Conservation (phyloP, 768 basidiomycete genomes). For the Lactarius indigo region DNA sequence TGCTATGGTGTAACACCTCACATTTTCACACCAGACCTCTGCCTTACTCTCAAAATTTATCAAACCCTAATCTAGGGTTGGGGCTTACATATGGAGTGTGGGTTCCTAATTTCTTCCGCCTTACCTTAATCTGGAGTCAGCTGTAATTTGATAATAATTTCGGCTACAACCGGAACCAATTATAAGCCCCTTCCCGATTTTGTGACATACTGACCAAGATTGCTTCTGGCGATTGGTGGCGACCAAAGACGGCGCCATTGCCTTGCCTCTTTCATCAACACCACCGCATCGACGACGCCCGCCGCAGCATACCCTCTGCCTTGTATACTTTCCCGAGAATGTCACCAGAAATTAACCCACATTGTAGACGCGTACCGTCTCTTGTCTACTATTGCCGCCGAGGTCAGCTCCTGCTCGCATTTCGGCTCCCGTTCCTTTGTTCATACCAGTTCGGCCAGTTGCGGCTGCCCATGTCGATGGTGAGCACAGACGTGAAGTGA, state of each 20-base stretch:
- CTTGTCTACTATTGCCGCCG: constrained; percentile 71
- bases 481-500: constrained; percentile 33
- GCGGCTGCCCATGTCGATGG: constrained; percentile 59
- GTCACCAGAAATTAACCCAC: constrained; percentile 34
- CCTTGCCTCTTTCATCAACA: background rate
- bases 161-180: too few relatives aligned
- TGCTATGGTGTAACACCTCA: too few relatives aligned
- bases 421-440: constrained; percentile 12
- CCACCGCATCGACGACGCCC: constrained; percentile 3
- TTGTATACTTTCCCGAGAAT: constrained; percentile 31
- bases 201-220: background rate
- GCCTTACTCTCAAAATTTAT: too few relatives aligned
- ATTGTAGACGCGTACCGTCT: constrained; percentile 48
- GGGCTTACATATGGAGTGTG: too few relatives aligned
- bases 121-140: too few relatives aligned
- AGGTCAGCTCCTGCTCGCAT: constrained; percentile 41
- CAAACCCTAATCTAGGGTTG: too few relatives aligned
- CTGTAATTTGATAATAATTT: too few relatives aligned
- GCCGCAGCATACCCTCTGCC: constrained; percentile 9
- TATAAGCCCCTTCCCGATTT: too few relatives aligned
- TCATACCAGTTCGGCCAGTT: constrained; percentile 38
- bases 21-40: too few relatives aligned
- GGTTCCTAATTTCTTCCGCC: too few relatives aligned
- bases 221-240: background rate
- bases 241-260: background rate